These are phyloP conservation scores for Aegle marmelos DNA, from an alignment of 345 rosid genomes.

Conservation along the genomic window DNA sequence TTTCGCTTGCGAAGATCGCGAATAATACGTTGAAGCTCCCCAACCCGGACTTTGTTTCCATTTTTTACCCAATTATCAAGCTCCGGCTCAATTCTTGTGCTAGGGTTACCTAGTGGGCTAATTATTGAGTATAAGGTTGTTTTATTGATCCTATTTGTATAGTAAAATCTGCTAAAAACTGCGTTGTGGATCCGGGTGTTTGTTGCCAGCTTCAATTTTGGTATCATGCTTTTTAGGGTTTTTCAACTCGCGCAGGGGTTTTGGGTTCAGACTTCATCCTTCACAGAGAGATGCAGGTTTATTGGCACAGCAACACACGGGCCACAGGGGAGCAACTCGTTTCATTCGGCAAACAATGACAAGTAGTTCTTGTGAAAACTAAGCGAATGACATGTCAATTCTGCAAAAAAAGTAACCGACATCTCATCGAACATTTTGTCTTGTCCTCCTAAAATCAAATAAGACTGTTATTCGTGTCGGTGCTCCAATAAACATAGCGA, in stretches of 20 bases:
- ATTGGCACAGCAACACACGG: neutral
- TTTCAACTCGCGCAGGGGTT: neutral
- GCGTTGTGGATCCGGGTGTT: conserved; percentile 32
- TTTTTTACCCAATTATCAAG: conserved; percentile 69
- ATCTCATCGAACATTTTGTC: too few relatives aligned
- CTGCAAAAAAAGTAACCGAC: too few relatives aligned
- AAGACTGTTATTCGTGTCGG: neutral
- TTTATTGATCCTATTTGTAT: conserved; percentile 56
- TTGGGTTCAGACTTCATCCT: too few relatives aligned
- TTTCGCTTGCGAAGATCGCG: conserved; percentile 79
- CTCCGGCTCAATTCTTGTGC: conserved; percentile 51
- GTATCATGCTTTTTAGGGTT: conserved; percentile 14
- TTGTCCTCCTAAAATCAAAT: too few relatives aligned
- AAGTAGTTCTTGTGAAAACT: neutral
- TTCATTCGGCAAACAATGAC: neutral
- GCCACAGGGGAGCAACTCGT: neutral
- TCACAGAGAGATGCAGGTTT: neutral
- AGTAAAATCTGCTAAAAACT: conserved; percentile 41
- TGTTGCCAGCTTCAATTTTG: conserved; percentile 24
- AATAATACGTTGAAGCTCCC: conserved; percentile 77
- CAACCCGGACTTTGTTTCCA: conserved; percentile 64
- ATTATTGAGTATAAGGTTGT: conserved; percentile 64
- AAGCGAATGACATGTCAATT: neutral
- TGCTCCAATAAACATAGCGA: neutral
- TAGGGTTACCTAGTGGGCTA: conserved; percentile 73